These are phyloP conservation scores for Spiraea crenata DNA, from an alignment of 331 rosid genomes.

Conservation along the genomic window DNA sequence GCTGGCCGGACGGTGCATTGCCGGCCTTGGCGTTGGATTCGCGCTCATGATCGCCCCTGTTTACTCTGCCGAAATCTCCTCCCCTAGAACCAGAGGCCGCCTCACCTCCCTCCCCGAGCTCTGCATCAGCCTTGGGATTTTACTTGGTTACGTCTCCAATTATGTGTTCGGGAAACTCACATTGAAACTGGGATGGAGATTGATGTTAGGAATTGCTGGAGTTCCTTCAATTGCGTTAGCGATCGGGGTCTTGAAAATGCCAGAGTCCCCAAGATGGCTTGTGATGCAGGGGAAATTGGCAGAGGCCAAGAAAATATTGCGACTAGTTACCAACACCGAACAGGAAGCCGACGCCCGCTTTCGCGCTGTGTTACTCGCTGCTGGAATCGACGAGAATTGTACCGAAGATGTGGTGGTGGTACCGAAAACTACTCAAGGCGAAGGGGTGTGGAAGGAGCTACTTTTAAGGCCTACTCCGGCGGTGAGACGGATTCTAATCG, in stretches of 20 bases:
- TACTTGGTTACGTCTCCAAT: constrained; percentile 60
- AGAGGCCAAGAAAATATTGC: constrained; percentile 37
- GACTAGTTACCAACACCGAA: constrained; percentile 31
- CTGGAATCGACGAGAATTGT: constrained; percentile 47
- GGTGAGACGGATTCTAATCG: constrained; percentile 59
- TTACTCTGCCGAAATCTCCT: constrained; percentile 80
- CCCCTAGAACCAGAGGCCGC: constrained; percentile 51
- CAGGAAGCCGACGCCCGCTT: constrained; percentile 62
- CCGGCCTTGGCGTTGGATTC: constrained; percentile 81
- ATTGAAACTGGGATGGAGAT: constrained; percentile 70
- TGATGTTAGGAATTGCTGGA: constrained; percentile 80
- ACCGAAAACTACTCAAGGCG: constrained; percentile 6
- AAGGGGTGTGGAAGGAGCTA: constrained; percentile 67
- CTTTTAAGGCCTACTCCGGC: constrained; percentile 48
- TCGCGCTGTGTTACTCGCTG: constrained; percentile 50
- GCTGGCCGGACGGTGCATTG: constrained; percentile 60
- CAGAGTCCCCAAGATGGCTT: constrained; percentile 94
- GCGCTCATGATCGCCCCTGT: constrained; percentile 86
- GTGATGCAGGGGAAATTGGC: constrained; percentile 61
- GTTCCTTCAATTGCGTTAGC: constrained; percentile 53
- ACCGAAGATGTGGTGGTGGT: constrained; percentile 20
- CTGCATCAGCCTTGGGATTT: constrained; percentile 73
- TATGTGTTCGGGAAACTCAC: constrained; percentile 45
- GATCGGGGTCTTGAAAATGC: constrained; percentile 55
- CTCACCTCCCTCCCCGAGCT: constrained; percentile 67